Conservation (phyloP, 345 rosid species). For the Eucalyptus melliodora region DNA sequence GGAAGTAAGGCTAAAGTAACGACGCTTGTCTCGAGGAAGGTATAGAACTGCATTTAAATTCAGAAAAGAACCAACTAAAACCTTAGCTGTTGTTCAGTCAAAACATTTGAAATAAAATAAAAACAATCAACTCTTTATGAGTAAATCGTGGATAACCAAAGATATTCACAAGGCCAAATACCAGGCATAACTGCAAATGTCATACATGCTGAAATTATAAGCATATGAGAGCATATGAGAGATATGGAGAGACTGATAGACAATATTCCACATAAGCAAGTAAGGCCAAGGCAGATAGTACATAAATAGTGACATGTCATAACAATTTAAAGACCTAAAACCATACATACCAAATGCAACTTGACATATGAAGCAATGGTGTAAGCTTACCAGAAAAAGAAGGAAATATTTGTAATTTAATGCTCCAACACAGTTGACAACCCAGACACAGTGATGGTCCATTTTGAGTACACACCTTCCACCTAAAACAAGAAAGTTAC, state of each 20-base stretch:
- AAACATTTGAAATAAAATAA: neutral
- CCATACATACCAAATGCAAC: neutral
- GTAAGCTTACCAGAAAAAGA: slow-evolving; percentile 76
- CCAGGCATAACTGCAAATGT: neutral
- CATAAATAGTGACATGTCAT: neutral
- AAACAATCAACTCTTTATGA: neutral
- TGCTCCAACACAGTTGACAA: slow-evolving; percentile 97
- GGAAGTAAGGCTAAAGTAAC: slow-evolving; percentile 81
- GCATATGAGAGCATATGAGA: neutral
- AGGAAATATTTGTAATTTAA: slow-evolving; percentile 89
- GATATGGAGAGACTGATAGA: neutral
- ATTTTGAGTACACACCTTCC: slow-evolving; percentile 88
- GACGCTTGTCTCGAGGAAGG: slow-evolving; percentile 86
- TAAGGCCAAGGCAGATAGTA: neutral
- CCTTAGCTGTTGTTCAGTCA: neutral
- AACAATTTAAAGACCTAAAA: neutral
- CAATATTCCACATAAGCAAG: neutral
- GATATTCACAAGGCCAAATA: neutral
- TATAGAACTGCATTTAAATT: slow-evolving; percentile 67
- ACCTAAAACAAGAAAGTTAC: slow-evolving; percentile 38
- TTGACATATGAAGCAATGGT: neutral
- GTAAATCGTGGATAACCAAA: neutral
- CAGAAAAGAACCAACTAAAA: neutral
- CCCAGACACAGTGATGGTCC: slow-evolving; percentile 99
- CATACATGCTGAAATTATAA: neutral